Percentiles rank a stretch among this genome's conserved stretches.
Evolutionary conservation across 169 alveolate genomes (phyloP).

Genomic region (Perkinsus olseni): DNA sequence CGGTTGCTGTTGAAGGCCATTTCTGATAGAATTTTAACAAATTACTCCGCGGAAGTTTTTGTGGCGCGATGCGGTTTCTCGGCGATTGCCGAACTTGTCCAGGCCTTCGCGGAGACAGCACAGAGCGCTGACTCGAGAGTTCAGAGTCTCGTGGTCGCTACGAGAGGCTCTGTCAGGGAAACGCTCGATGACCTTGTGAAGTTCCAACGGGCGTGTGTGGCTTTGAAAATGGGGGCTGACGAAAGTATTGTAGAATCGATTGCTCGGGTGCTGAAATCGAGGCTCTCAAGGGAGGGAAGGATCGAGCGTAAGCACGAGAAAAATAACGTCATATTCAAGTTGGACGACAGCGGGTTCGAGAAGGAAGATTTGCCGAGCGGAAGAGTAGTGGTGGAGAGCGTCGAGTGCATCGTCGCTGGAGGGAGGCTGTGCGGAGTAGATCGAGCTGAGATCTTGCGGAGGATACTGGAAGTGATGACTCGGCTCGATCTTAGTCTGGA

Average conservation of each 20-base stretch:
- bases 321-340: background rate
- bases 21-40: background rate
- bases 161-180: background rate
- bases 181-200: background rate
- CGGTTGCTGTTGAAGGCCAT: background rate
- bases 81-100: background rate
- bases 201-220: background rate
- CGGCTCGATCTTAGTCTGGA: background rate
- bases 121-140: background rate
- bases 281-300: background rate
- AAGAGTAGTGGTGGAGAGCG: background rate
- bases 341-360: background rate
- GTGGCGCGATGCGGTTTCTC: background rate
- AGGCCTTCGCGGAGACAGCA: background rate
- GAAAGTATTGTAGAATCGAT: background rate
- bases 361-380: background rate
- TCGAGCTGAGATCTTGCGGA: background rate
- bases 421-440: background rate
- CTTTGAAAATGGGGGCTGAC: background rate
- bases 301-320: background rate
- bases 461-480: background rate
- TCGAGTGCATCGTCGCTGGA: background rate
- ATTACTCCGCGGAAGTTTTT: background rate
- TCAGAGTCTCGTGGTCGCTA: background rate
- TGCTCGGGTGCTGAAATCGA: background rate